A percentile compares a stretch with the other conserved stretches of the same genome.
Conservation (phyloP, 1,284 basidiomycete species). For the Mycena sp. region DNA sequence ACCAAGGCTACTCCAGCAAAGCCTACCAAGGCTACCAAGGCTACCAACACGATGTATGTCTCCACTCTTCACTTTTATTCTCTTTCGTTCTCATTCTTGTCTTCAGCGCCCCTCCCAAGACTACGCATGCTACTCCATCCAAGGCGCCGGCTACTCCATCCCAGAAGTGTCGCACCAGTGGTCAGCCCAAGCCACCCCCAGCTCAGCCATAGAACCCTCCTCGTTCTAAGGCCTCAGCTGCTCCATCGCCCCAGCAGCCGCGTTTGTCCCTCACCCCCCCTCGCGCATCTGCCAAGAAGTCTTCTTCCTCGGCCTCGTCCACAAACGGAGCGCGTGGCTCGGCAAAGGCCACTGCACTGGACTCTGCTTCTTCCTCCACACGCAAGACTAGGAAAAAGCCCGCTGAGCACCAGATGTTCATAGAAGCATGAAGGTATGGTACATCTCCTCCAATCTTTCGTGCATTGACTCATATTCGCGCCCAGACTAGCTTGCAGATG, state of each 20-base stretch:
- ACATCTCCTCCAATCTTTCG: not conserved
- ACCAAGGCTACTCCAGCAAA: too few species aligned
- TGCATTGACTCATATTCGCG: not conserved
- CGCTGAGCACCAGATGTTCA: slow-evolving; percentile 17
- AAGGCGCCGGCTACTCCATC: slow-evolving; percentile 10
- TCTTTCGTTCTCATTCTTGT: too few species aligned
- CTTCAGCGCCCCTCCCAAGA: too few species aligned
- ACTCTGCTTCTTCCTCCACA: not conserved
- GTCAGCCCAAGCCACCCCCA: too few species aligned
- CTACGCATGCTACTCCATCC: not conserved
- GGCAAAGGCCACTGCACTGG: not conserved
- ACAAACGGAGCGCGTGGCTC: not conserved
- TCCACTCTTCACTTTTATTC: too few species aligned
- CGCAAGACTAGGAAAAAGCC: not conserved
- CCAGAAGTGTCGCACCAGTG: too few species aligned
- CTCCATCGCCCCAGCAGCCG: slow-evolving; percentile 6
- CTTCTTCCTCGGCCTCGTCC: not conserved
- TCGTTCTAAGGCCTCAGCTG: not conserved
- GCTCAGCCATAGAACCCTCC: too few species aligned
- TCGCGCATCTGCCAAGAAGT: not conserved
- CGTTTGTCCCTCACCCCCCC: not conserved
- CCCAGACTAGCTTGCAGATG: slow-evolving; percentile 1
- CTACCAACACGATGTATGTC: too few species aligned
- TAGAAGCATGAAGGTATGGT: slow-evolving; percentile 9
- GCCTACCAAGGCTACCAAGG: too few species aligned